Percentiles rank a stretch among this genome's conserved stretches.
Evolutionary conservation across 805 yeast species (phyloP).

Genomic region (Ogataea minuta): DNA sequence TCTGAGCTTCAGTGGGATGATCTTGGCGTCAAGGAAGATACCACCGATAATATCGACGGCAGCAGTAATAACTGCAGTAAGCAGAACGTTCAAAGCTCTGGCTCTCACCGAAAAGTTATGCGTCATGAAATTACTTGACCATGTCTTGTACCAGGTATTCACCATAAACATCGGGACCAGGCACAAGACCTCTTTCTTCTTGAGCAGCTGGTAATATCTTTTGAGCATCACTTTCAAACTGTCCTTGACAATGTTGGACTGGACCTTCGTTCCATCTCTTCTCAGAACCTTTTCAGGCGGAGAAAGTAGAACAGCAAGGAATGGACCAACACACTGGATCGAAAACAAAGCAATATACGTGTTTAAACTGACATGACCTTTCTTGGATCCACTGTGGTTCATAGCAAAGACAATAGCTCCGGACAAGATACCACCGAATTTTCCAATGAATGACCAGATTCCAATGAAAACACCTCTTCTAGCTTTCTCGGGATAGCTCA

Average conservation of each 20-base stretch:
- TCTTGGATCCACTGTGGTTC: slow-evolving; percentile 13
- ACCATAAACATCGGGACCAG: slow-evolving; percentile 24
- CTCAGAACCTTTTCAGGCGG: slow-evolving; percentile 31
- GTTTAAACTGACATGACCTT: slow-evolving; percentile 25
- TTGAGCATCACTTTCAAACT: slow-evolving; percentile 8
- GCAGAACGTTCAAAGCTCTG: slow-evolving; percentile 27
- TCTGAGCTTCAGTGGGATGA: slow-evolving; percentile 14
- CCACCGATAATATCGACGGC: slow-evolving; percentile 22
- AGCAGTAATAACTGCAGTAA: slow-evolving; percentile 23
- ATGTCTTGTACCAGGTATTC: slow-evolving; percentile 25
- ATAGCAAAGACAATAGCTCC: slow-evolving; percentile 25
- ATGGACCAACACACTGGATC: slow-evolving; percentile 28
- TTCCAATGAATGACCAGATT: slow-evolving; percentile 28
- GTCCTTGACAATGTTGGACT: slow-evolving; percentile 11
- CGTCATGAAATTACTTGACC: slow-evolving; percentile 24
- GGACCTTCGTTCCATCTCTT: slow-evolving; percentile 25
- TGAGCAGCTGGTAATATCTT: slow-evolving; percentile 10
- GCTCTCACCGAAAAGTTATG: slow-evolving; percentile 27
- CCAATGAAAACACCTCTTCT: slow-evolving; percentile 29
- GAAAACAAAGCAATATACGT: slow-evolving; percentile 28
- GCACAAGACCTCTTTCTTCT: slow-evolving; percentile 20
- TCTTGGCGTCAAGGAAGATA: slow-evolving; percentile 17
- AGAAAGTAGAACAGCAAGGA: slow-evolving; percentile 21
- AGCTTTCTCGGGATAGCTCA: slow-evolving; percentile 24
- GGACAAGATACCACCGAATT: slow-evolving; percentile 28